Conservation (phyloP, 2,329 filamentous ascomycete genomes). For the Diaporthe sp. region DNA sequence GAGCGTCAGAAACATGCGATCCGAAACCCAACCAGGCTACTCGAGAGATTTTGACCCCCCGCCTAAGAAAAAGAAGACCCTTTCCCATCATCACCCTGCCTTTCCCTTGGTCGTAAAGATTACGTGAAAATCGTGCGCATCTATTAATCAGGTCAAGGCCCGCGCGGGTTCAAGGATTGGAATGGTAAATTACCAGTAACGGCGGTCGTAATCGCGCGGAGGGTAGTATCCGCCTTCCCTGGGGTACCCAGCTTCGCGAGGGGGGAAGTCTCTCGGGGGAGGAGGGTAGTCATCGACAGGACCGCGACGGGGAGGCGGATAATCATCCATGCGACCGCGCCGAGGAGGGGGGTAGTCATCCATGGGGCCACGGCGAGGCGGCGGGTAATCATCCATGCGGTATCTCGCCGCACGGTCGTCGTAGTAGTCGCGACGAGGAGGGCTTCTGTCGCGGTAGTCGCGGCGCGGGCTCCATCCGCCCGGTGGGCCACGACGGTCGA, state of each 20-base stretch:
- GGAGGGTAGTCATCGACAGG: constrained; percentile 70
- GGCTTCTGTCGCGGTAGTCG: constrained; percentile 88
- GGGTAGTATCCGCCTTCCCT: constrained; percentile 61
- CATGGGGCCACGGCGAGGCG: constrained; percentile 77
- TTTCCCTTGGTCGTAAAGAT: constrained; percentile 31
- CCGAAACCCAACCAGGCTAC: constrained; percentile 20
- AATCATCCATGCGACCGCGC: constrained; percentile 65
- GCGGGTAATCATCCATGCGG: constrained; percentile 83
- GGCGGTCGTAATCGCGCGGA: constrained; percentile 60
- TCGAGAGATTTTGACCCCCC: background rate
- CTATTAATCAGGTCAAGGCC: constrained; percentile 44
- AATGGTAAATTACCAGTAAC: constrained; percentile 61
- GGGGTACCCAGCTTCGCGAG: constrained; percentile 66
- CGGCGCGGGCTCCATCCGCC: constrained; percentile 89
- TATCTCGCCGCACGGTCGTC: constrained; percentile 81
- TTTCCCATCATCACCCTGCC: constrained; percentile 36
- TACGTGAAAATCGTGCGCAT: constrained; percentile 35
- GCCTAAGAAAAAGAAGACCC: background rate
- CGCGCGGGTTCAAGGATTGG: constrained; percentile 42
- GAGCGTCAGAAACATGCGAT: background rate
- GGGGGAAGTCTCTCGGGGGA: constrained; percentile 63
- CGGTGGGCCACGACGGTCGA: constrained; percentile 81
- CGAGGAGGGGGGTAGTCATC: constrained; percentile 78
- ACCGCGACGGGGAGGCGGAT: constrained; percentile 64
- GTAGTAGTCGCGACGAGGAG: constrained; percentile 85